Base-by-base conservation (phyloP, 192 early-diverging fungal species). In the Mortierella alpina region DNA sequence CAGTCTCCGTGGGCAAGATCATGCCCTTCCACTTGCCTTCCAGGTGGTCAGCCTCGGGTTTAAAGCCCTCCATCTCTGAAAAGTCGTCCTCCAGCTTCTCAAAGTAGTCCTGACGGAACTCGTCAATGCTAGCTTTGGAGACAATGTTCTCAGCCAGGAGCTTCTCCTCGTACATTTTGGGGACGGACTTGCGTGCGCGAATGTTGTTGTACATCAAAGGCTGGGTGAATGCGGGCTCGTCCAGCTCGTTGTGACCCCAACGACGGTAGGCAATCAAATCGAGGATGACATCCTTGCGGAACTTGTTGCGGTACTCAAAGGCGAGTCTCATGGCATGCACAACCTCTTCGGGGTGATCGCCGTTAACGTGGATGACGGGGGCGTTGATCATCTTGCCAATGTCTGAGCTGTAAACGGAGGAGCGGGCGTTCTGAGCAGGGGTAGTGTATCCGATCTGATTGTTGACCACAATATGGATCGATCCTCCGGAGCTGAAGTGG, bases 391-490 rank as follows among this genome's bases (percentile, higher is more conserved):
- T 95, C 82, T 99, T 99, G 39, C 92, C 97, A 74, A 99, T 92
- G 68, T 99, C 97, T 1, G 94, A 95, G 40, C 93, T 93, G 83
- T 99, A 98, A 20, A 91, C 86, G 9, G 94, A 95, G 2, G 94
- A 96, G 46, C 97, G 92, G 0, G 96, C 94, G 73, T 99, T 99
- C 72, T 93, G 92, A 11, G 95, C 94, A 14, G 95, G 96, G n/a
- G 96, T 99, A 0, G 96, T 99, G 85, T 97, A 99, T 40, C 94
- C 94, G 59, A 99, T 91, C 86, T 99, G 97, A 85, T 99, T 99
- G 83, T 99, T 99, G 74, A 99, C 96, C 56, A 99, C 97, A 70
- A 99, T 88, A 73, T 99, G 97, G n/a, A 99, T 82, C 5, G 95
- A 95, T 18, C 97, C 97, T 78, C 97, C 97, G 2, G 93, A 93